Evolutionary conservation across 176 grass and related monocot species (phyloP).

Genomic region (Aegilops umbellulata): DNA sequence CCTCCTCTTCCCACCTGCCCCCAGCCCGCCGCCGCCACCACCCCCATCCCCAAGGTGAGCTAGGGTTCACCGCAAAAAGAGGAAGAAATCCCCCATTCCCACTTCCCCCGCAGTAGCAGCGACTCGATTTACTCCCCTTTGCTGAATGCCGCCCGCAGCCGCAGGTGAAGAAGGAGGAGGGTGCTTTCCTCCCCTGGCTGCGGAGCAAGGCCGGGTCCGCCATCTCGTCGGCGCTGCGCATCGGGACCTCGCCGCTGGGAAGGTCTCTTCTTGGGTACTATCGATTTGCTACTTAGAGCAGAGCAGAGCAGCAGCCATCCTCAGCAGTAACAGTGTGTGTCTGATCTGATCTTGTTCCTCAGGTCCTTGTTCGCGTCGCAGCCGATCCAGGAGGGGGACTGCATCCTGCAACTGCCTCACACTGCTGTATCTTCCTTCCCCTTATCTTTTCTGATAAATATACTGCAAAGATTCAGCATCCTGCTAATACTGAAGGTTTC

Average conservation of each 20-base stretch:
- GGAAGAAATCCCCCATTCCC: not conserved
- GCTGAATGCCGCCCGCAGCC: too few relatives aligned
- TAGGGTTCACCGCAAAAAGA: not conserved
- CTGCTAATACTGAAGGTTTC: not conserved
- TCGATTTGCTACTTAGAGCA: not conserved
- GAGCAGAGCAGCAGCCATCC: not conserved
- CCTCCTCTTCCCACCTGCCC: too few relatives aligned
- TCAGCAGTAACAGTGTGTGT: not conserved
- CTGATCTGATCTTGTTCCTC: not conserved
- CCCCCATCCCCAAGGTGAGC: not conserved
- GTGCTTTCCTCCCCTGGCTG: constrained; percentile 50
- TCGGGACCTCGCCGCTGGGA: constrained; percentile 39
- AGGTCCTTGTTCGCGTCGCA: constrained; percentile 52
- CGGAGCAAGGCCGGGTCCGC: constrained; percentile 28
- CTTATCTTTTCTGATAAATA: too few relatives aligned
- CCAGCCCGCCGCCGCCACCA: not conserved
- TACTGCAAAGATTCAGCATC: too few relatives aligned
- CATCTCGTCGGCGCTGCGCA: constrained; percentile 42
- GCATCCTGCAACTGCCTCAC: constrained; percentile 50
- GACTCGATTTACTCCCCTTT: too few relatives aligned
- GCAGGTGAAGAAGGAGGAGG: not conserved
- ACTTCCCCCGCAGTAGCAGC: too few relatives aligned
- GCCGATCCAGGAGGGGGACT: constrained; percentile 42
- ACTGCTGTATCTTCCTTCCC: constrained; percentile 28
- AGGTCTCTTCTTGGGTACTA: constrained; percentile 10